Conservation (phyloP, 768 basidiomycete genomes). For the Lactifluus volemus region DNA sequence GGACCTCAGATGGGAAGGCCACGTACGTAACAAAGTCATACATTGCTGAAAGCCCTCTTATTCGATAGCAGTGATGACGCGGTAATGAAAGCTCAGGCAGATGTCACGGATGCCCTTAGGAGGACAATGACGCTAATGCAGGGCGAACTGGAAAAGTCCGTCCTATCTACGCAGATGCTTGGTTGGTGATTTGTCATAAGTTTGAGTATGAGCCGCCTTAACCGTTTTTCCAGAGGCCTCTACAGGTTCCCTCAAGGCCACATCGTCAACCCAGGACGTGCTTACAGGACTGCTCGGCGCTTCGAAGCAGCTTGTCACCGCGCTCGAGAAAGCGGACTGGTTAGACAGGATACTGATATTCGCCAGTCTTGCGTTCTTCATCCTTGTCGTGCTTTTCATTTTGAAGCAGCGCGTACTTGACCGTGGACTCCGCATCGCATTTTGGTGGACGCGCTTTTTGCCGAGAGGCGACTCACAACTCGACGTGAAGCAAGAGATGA, state of each 20-base stretch:
- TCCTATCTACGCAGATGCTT: slow-evolving; percentile 77
- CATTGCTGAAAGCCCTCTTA: neutral
- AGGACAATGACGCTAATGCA: slow-evolving; percentile 85
- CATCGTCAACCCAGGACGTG: slow-evolving; percentile 68
- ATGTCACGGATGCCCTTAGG: slow-evolving; percentile 82
- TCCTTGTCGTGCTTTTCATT: slow-evolving; percentile 77
- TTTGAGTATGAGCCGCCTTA: neutral
- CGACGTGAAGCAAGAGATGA: neutral
- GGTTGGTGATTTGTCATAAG: slow-evolving; percentile 35
- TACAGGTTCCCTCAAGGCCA: slow-evolving; percentile 62
- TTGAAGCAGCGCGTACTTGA: slow-evolving; percentile 83
- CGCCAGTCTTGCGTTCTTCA: slow-evolving; percentile 72
- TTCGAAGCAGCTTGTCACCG: slow-evolving; percentile 78
- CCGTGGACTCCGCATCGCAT: slow-evolving; percentile 64
- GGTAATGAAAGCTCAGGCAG: slow-evolving; percentile 80
- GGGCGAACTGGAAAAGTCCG: slow-evolving; percentile 76
- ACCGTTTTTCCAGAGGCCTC: slow-evolving; percentile 54
- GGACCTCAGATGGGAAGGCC: slow-evolving; percentile 45
- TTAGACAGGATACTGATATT: slow-evolving; percentile 84
- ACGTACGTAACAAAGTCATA: slow-evolving; percentile 35
- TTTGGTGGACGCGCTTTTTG: slow-evolving; percentile 78
- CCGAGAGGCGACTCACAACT: slow-evolving; percentile 27
- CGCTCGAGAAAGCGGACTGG: slow-evolving; percentile 86
- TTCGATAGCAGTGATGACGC: slow-evolving; percentile 55
- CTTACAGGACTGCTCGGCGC: slow-evolving; percentile 63